Evolutionary conservation across 2,329 filamentous ascomycete genomes (phyloP).

Genomic region (Teratosphaeria epicoccoides): DNA sequence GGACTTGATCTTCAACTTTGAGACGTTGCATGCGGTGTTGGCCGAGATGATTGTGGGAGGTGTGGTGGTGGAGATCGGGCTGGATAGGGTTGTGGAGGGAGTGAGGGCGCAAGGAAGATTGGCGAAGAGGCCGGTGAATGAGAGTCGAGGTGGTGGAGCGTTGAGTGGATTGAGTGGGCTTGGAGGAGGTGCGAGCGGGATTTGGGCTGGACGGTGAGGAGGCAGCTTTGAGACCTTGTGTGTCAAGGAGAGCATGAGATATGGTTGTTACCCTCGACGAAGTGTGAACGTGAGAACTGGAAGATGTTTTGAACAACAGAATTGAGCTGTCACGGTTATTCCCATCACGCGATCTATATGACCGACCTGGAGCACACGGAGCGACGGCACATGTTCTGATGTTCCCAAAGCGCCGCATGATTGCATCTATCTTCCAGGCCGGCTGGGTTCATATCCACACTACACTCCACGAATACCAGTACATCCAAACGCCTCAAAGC

Average conservation of each 20-base stretch:
- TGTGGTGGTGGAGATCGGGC: slow-evolving; percentile 82
- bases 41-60: slow-evolving; percentile 93
- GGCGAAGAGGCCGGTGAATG: slow-evolving; percentile 68
- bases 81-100: slow-evolving; percentile 78
- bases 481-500: background rate
- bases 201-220: slow-evolving; percentile 27
- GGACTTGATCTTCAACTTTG: slow-evolving; percentile 97
- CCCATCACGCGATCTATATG: too few relatives aligned
- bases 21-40: slow-evolving; percentile 83
- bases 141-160: slow-evolving; percentile 36
- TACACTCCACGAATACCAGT: background rate
- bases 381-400: background rate
- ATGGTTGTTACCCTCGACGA: too few relatives aligned
- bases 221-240: background rate
- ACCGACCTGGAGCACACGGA: too few relatives aligned
- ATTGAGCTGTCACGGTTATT: too few relatives aligned
- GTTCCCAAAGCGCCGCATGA: background rate
- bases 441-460: background rate
- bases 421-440: background rate
- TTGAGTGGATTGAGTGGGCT: slow-evolving; percentile 10
- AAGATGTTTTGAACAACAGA: too few relatives aligned
- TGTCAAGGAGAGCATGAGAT: background rate
- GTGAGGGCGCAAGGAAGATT: slow-evolving; percentile 67
- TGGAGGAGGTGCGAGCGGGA: slow-evolving; percentile 13
- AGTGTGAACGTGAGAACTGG: too few relatives aligned